Percentiles rank a stretch among this genome's conserved stretches.
Conservation (phyloP, 495 filamentous ascomycete species). For the Podospora comata region DNA sequence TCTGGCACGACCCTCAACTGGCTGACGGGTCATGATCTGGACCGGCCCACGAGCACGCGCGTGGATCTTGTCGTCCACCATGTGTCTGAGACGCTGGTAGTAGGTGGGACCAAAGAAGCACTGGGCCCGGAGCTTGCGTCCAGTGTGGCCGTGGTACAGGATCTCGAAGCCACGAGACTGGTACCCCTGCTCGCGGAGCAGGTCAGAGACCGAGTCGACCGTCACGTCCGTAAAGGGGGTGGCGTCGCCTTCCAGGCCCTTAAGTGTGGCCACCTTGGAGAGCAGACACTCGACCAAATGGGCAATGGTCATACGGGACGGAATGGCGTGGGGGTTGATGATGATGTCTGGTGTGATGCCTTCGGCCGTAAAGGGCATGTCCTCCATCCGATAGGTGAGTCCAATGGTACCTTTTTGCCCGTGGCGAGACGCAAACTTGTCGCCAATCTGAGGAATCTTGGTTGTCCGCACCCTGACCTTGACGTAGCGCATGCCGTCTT, state of each 20-base stretch:
- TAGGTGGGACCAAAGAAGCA: slow-evolving; percentile 98
- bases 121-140: slow-evolving; percentile 85
- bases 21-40: slow-evolving; percentile 95
- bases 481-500: slow-evolving; percentile 84
- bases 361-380: slow-evolving; percentile 96
- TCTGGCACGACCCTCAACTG: slow-evolving; percentile 95
- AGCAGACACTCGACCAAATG: slow-evolving; percentile 99
- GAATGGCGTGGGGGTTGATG: slow-evolving; percentile 99
- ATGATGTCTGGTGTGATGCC: slow-evolving; percentile 92
- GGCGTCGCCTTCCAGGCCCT: slow-evolving; percentile 92
- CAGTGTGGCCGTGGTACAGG: slow-evolving; percentile 98
- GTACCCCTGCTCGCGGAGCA: slow-evolving; percentile 89
- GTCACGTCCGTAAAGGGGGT: slow-evolving; percentile 98
- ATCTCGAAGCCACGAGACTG: slow-evolving; percentile 96
- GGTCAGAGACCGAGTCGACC: slow-evolving; percentile 83
- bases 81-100: slow-evolving; percentile 97
- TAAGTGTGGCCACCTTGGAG: slow-evolving; percentile 87
- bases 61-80: slow-evolving; percentile 99
- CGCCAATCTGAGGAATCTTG: slow-evolving; percentile 96
- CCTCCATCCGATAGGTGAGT: slow-evolving; percentile 94
- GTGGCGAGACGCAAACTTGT: slow-evolving; percentile 99
- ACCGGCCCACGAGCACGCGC: slow-evolving; percentile 91
- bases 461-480: slow-evolving; percentile 97
- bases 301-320: slow-evolving; percentile 99
- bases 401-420: slow-evolving; percentile 99